Evolutionary conservation across 1,139 yeast species (phyloP), one percentile per base, ranked within the genome.

Genomic region (Geotrichum citri-aurantii): DNA sequence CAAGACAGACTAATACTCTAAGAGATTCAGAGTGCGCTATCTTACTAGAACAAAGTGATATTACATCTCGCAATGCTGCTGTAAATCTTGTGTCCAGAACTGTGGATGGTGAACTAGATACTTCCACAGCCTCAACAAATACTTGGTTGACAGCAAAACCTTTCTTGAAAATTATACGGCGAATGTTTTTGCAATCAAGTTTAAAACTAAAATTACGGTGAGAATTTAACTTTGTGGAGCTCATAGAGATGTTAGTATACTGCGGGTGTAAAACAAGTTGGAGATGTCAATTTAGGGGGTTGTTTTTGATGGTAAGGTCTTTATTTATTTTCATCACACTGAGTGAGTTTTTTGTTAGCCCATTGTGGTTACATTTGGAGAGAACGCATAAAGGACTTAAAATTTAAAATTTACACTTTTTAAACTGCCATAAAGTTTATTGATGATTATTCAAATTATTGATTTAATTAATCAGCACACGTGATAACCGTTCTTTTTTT

Each of bases 111-210:
- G 17, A 17, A 17, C 14, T 12, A 14, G 48, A 21, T 17, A 48
- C 27, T 7, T 48, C 53, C n/a, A 48, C 29, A n/a, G 50, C 31
- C 10, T 57, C 56, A 26, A 52, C 56, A 44, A 57, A 57, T 19
- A 48, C 55, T 12, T 57, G 59, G 46, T 50, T 50, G n/a, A 46
- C 59, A 14, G 37, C 26, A 21, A 19, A 42, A 5, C 21, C 42
- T 17, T 40, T 52, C 7, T 40, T 49, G 31, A 57, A 53, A 19
- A 37, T 51, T 24, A 57, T 52, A 19, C 49, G 49, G 4, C 59
- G 31, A 1, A 53, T 19, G 6, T 27, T 4, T 21, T 24, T 44
- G 3, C 42, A 12, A 26, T 57, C 59, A 10, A 57, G 48, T 23
- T 40, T 40, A 44, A 57, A 57, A 11, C 48, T 42, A 33, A 57